Conservation (phyloP, 1,284 basidiomycete species). For the Heterobasidion irregulare region DNA sequence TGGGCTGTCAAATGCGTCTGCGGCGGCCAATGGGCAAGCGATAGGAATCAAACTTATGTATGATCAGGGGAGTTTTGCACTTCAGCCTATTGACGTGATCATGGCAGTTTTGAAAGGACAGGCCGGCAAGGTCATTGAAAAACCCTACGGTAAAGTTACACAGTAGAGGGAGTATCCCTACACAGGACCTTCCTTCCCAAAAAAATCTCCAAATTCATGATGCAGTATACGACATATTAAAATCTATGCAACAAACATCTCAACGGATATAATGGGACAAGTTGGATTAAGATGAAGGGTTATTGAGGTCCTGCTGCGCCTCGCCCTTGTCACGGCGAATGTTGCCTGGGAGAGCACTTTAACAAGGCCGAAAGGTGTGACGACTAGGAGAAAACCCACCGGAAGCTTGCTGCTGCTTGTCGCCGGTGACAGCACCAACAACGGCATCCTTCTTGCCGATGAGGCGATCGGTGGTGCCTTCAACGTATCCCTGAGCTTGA, state of each 20-base stretch:
- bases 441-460: constrained; percentile 62
- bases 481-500: constrained; percentile 44
- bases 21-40: constrained; percentile 51
- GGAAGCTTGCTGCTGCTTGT: constrained; percentile 48
- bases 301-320: constrained; percentile 26
- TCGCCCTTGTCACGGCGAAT: constrained; percentile 31
- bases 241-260: too few relatives aligned
- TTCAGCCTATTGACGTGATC: too few relatives aligned
- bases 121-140: too few relatives aligned
- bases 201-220: too few relatives aligned
- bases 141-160: too few relatives aligned
- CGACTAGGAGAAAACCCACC: constrained; percentile 28
- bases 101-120: too few relatives aligned
- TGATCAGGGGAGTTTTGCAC: too few relatives aligned
- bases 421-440: constrained; percentile 56
- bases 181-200: too few relatives aligned
- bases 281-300: constrained; percentile 4
- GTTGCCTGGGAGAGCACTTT: constrained; percentile 15
- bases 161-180: too few relatives aligned
- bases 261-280: neutral
- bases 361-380: neutral
- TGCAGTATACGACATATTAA: too few relatives aligned
- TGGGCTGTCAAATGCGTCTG: constrained; percentile 58
- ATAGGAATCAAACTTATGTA: neutral
- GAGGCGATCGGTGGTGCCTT: constrained; percentile 52